These are phyloP conservation scores for Paecilomyces formosus DNA, from an alignment of 2,329 filamentous ascomycete species.

Conservation along the genomic window DNA sequence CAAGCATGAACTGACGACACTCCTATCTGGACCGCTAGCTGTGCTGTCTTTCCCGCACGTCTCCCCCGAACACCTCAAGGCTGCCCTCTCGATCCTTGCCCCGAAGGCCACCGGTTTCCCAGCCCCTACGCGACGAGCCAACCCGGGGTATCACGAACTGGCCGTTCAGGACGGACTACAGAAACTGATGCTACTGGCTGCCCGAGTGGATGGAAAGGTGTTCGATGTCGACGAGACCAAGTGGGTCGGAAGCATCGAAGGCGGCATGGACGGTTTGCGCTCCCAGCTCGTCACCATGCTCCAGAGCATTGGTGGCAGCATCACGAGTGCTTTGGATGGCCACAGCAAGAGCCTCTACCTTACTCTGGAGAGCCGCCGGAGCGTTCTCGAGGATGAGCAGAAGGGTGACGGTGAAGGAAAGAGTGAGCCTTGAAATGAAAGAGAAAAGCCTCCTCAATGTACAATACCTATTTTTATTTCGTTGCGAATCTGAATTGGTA, in stretches of 20 bases:
- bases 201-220: slow-evolving; percentile 75
- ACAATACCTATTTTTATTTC: slow-evolving; percentile 27
- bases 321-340: slow-evolving; percentile 73
- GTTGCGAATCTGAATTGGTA: slow-evolving; percentile 7
- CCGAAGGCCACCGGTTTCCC: slow-evolving; percentile 68
- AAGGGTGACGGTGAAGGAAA: slow-evolving; percentile 27
- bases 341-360: slow-evolving; percentile 77
- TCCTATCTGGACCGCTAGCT: slow-evolving; percentile 76
- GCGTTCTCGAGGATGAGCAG: slow-evolving; percentile 69
- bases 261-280: slow-evolving; percentile 71
- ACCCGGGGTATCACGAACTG: slow-evolving; percentile 73
- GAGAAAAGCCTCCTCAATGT: slow-evolving; percentile 18
- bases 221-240: slow-evolving; percentile 67
- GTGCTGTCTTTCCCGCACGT: slow-evolving; percentile 74
- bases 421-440: slow-evolving; percentile 21
- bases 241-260: slow-evolving; percentile 70
- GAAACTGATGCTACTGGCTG: slow-evolving; percentile 81
- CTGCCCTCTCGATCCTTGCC: slow-evolving; percentile 68
- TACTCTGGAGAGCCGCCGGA: slow-evolving; percentile 74
- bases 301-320: slow-evolving; percentile 67
- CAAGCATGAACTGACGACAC: slow-evolving; percentile 59
- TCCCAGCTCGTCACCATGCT: slow-evolving; percentile 75
- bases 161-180: slow-evolving; percentile 72
- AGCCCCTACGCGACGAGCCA: slow-evolving; percentile 66
- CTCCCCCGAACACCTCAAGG: slow-evolving; percentile 74